These are phyloP conservation scores for Xylaria palmicola DNA, from an alignment of 495 filamentous ascomycete species.

Conservation along the genomic window DNA sequence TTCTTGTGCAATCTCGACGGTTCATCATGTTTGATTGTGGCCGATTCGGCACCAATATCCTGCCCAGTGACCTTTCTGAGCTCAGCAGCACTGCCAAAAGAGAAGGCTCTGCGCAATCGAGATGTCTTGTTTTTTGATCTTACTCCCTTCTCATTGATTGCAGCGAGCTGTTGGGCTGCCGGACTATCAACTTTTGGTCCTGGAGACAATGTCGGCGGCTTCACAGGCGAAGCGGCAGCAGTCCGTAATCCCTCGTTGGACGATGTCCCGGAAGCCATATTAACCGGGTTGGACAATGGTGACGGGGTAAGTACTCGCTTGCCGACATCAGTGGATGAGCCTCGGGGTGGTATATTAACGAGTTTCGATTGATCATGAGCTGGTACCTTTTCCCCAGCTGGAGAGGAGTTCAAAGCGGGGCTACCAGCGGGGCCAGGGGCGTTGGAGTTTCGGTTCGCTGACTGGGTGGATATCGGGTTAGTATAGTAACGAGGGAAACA, in stretches of 20 bases:
- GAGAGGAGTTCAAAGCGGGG: slow-evolving; percentile 47
- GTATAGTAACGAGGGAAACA: slow-evolving; percentile 19
- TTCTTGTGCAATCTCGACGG: slow-evolving; percentile 70
- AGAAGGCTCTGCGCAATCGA: slow-evolving; percentile 89
- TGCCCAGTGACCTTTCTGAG: slow-evolving; percentile 66
- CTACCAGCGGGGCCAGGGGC: slow-evolving; percentile 42
- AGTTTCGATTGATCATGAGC: slow-evolving; percentile 55
- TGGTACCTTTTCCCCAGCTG: slow-evolving; percentile 36
- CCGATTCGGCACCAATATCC: slow-evolving; percentile 54
- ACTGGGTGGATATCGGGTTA: slow-evolving; percentile 37
- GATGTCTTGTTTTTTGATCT: slow-evolving; percentile 78
- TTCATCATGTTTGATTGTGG: slow-evolving; percentile 52
- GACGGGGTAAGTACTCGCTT: slow-evolving; percentile 77
- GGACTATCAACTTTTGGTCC: slow-evolving; percentile 52
- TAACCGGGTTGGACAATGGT: slow-evolving; percentile 81
- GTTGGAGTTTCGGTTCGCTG: slow-evolving; percentile 48
- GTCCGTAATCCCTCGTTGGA: slow-evolving; percentile 35
- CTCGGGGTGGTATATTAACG: slow-evolving; percentile 65
- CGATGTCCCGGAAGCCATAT: slow-evolving; percentile 50
- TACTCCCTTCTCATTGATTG: slow-evolving; percentile 70
- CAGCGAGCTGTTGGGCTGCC: slow-evolving; percentile 76
- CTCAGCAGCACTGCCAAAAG: slow-evolving; percentile 94
- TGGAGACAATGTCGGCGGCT: slow-evolving; percentile 30
- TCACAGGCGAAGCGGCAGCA: slow-evolving; percentile 35
- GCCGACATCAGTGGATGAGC: slow-evolving; percentile 65